A percentile compares a stretch with the other conserved stretches of the same genome.
These are phyloP conservation scores for Hygrophila difformis DNA, from an alignment of 257 asterid genomes.

Conservation along the genomic window DNA sequence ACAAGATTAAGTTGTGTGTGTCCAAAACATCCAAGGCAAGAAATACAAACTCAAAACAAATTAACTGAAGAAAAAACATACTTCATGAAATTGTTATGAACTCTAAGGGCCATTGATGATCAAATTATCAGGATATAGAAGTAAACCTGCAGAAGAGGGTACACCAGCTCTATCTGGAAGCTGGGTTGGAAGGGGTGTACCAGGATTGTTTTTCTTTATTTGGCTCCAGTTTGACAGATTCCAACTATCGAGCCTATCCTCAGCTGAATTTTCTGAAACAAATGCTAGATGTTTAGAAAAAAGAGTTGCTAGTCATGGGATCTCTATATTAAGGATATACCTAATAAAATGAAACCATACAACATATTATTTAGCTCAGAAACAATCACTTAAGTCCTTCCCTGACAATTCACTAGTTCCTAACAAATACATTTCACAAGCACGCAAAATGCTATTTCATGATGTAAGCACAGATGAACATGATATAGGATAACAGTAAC, in stretches of 20 bases:
- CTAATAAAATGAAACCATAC: constrained; percentile 12
- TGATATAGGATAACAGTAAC: background rate
- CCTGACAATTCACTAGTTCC: background rate
- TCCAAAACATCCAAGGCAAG: no score
- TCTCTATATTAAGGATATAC: constrained; percentile 7
- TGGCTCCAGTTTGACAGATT: constrained; percentile 43
- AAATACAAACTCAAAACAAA: background rate
- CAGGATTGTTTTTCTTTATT: constrained; percentile 45
- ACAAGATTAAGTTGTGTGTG: no score
- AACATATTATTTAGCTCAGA: background rate
- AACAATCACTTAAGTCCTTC: constrained; percentile 6
- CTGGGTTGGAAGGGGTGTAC: constrained; percentile 67
- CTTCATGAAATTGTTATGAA: constrained; percentile 1
- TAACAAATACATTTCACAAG: background rate
- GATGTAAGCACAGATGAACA: constrained; percentile 1
- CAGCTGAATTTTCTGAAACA: constrained; percentile 45
- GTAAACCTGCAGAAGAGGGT: constrained; percentile 85
- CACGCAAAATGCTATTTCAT: constrained; percentile 1
- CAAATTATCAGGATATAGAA: constrained; percentile 11
- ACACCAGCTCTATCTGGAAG: constrained; percentile 92
- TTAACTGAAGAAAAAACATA: background rate
- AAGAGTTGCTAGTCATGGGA: constrained; percentile 11
- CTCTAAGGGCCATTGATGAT: background rate
- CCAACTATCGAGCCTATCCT: constrained; percentile 50
- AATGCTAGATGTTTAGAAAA: constrained; percentile 11